A percentile compares a stretch with the other conserved stretches of the same genome.
phyloP scores from a whole-genome alignment of 1,284 basidiomycete genomes.

The Pseudozyma flocculosa region DNA sequence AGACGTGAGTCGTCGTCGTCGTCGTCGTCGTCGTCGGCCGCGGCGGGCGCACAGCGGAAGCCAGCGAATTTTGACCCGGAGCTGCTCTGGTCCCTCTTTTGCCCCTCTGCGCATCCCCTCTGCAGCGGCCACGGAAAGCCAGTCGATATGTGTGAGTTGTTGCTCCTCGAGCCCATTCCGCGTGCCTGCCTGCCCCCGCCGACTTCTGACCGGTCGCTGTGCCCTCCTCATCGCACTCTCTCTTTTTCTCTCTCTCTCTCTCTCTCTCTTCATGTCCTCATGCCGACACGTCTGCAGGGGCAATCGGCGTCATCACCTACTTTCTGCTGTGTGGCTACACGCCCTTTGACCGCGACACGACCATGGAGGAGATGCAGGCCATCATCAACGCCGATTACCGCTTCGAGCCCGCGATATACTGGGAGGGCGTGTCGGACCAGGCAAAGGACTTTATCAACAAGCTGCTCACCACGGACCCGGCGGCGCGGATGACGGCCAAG shows the following conservation, averaged over 20 bases:
- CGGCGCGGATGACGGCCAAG: constrained; percentile 41
- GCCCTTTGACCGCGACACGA: constrained; percentile 55
- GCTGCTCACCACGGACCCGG: constrained; percentile 51
- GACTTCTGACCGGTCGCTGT: no score
- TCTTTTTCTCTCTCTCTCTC: no score
- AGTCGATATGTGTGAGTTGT: background rate
- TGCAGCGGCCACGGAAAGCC: background rate
- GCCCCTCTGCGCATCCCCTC: background rate
- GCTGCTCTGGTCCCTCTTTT: background rate
- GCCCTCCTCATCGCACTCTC: no score
- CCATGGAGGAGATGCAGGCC: constrained; percentile 56
- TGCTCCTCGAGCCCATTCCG: background rate
- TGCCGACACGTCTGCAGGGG: constrained; percentile 68
- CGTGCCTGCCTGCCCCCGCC: no score
- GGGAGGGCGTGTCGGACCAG: constrained; percentile 47
- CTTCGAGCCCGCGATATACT: constrained; percentile 54
- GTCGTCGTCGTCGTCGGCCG: background rate
- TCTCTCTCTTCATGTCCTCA: background rate
- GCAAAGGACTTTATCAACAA: constrained; percentile 54
- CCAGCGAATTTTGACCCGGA: no score
- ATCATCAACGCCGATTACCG: constrained; percentile 55
- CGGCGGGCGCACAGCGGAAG: background rate
- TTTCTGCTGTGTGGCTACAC: constrained; percentile 57
- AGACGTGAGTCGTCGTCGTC: constrained; percentile 57
- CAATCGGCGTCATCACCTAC: constrained; percentile 57